Evolutionary conservation across 2,329 filamentous ascomycete genomes (phyloP).

Genomic region (Akanthomyces muscarius): DNA sequence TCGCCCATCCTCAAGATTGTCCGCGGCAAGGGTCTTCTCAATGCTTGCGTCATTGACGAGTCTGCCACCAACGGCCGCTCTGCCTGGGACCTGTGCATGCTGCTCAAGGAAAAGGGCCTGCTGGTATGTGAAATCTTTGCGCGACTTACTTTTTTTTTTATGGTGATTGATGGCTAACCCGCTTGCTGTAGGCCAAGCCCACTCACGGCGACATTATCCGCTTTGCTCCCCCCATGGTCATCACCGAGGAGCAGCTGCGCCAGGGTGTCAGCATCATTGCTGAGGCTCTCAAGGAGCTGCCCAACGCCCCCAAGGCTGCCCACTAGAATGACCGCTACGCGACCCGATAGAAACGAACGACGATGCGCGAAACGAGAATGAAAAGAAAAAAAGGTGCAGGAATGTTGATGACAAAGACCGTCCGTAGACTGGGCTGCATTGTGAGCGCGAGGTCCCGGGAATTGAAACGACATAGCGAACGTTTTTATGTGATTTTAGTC

Average conservation of each 20-base stretch:
- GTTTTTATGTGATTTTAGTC: slow-evolving; percentile 16
- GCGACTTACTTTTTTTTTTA: not conserved
- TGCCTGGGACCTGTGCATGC: slow-evolving; percentile 93
- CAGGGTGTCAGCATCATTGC: slow-evolving; percentile 75
- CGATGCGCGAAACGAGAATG: not conserved
- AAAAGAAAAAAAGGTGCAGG: not conserved
- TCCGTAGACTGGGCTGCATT: slow-evolving; percentile 13
- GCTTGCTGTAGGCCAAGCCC: slow-evolving; percentile 73
- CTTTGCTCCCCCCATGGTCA: slow-evolving; percentile 92
- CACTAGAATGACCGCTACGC: slow-evolving; percentile 28
- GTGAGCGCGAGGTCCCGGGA: slow-evolving; percentile 18
- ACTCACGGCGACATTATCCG: slow-evolving; percentile 99
- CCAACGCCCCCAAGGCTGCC: slow-evolving; percentile 44
- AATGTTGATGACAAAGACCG: not conserved
- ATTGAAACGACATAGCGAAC: slow-evolving; percentile 14
- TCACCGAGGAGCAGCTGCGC: slow-evolving; percentile 80
- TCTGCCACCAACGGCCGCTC: slow-evolving; percentile 76
- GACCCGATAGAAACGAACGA: not conserved
- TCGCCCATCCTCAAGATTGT: slow-evolving; percentile 77
- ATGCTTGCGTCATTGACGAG: slow-evolving; percentile 96
- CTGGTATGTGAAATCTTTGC: slow-evolving; percentile 57
- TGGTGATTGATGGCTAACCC: slow-evolving; percentile 19
- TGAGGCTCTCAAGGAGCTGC: slow-evolving; percentile 77
- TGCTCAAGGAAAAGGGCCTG: slow-evolving; percentile 92
- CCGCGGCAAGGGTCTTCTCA: slow-evolving; percentile 88